These are phyloP conservation scores for Sesbania bispinosa DNA, from an alignment of 306 rosid genomes.

Conservation along the genomic window DNA sequence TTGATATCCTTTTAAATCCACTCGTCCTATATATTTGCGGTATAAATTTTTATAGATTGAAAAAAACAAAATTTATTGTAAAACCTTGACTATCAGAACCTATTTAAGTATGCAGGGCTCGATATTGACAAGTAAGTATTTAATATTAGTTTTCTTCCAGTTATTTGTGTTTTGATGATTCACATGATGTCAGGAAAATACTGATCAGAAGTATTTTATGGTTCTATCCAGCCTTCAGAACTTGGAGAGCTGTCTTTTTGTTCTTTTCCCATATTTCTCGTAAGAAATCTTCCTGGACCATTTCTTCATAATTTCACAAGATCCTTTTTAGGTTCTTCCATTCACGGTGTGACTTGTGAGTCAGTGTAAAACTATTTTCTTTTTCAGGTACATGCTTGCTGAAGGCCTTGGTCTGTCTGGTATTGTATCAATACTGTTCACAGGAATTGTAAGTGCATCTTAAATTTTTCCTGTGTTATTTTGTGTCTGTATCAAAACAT, in stretches of 20 bases:
- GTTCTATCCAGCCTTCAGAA: slow-evolving; percentile 81
- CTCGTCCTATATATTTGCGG: slow-evolving; percentile 18
- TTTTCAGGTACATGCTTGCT: slow-evolving; percentile 89
- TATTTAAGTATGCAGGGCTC: slow-evolving; percentile 98
- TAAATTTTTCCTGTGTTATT: neutral
- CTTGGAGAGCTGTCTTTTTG: slow-evolving; percentile 97
- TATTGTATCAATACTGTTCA: slow-evolving; percentile 92
- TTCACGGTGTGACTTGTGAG: slow-evolving; percentile 18
- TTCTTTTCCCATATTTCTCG: slow-evolving; percentile 99
- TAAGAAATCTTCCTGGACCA: slow-evolving; percentile 43
- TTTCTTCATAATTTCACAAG: slow-evolving; percentile 9
- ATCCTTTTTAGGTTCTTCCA: neutral
- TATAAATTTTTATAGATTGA: slow-evolving; percentile 14
- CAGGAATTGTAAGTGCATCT: slow-evolving; percentile 79
- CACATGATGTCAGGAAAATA: slow-evolving; percentile 16
- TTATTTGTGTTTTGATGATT: slow-evolving; percentile 14
- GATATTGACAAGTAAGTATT: slow-evolving; percentile 91
- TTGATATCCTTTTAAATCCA: slow-evolving; percentile 81
- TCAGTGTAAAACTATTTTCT: slow-evolving; percentile 15
- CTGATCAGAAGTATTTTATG: slow-evolving; percentile 25
- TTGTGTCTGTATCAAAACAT: slow-evolving; percentile 4
- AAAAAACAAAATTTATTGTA: slow-evolving; percentile 23
- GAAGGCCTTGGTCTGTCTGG: slow-evolving; percentile 98
- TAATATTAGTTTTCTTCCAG: slow-evolving; percentile 18
- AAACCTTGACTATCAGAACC: slow-evolving; percentile 78